Base-by-base conservation (phyloP, 345 rosid species). In the Nephelium lappaceum region DNA sequence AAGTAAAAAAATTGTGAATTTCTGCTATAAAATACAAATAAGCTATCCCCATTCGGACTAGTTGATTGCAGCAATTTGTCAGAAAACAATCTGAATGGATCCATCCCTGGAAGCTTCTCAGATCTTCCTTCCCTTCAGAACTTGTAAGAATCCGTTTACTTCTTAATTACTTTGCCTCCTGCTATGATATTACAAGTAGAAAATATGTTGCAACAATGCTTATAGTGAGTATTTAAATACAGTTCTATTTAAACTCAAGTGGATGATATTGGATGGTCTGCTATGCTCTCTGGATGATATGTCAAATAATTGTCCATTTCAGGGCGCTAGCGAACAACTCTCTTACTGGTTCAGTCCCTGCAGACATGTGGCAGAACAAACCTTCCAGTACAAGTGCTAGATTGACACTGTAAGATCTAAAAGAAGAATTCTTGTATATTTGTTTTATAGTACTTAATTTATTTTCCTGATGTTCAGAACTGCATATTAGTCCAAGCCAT, bases 291-390 rank as follows among this genome's bases (percentile, higher is more conserved):
- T 58, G 25, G 6, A 24, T 74, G 74, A 75, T 69, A 42, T 69
- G 61, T 69, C 67, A 49, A 66, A 68, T 60, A 23, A 71, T 64
- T 71, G 69, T 71, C 57, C 77, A 45, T 74, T 89, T 81, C 92
- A 95, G 98, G 82, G 88, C 90, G 72, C 91, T 95, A 27, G 86
- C 81, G 84, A 90, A 90, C 80, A 95, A 95, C 87, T n/a, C 58
- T 79, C 75, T 95, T 78, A 86, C 86, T 60, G 98, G 97, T 85
- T 79, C 92, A 31, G 79, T 93, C 77, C 89, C 93, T 69, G 81
- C 86, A 25, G 74, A 77, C 74, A 84, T 93, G 24, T 93, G 98
- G 98, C 78, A 77, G 82, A 90, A 86, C 69, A 84, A 85, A 73
- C 73, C 88, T 71, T 80, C 86, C 72, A 74, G 24, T 76, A 38